Evolutionary conservation across 2,329 filamentous ascomycete species (phyloP), one percentile per base, ranked within the genome.

Genomic region (Nectriaceae sp.): DNA sequence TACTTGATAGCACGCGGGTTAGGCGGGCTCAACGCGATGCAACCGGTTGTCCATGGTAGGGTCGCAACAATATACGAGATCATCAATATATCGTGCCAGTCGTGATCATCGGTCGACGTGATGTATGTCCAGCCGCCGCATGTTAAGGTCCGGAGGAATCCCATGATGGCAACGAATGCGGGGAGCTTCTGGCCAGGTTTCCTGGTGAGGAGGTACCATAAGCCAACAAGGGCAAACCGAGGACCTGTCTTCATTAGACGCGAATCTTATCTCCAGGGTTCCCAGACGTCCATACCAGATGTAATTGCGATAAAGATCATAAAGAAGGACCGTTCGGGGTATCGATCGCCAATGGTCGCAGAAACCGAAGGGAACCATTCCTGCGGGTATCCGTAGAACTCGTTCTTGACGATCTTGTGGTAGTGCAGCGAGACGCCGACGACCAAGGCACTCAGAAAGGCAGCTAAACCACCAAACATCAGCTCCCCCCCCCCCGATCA

Each of bases 71-170:
- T 78, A 70, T 99, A 99, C 13, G 91, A 95, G 60, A 99, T 97
- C 94, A 99, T 99, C 69, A 99, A 93, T 54, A 97, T 93, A 65
- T 99, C 94, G 69, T 99, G 94, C 92, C 91, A 97, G 71, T 96
- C 85, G 70, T 99, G 94, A 68, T 97, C 90, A 68, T 99, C 94
- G 37, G 94, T 99, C 53, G 94, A 97, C 21, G 94, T 99, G 53
- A 99, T 85, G 70, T 97, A 99, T 44, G 94, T 97, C 93, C 94
- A 99, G 50, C 94, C 94, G 61, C 93, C 94, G 65, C 94, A 99
- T 4, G 91, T 96, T 49, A 97, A 74, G 10, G 93, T 97, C 61
- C 94, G 85, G 65, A 97, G 87, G 44, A 97, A 59, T 47, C 94
- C 94, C 61, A 89, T 85, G 35, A 80, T 80, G 39, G 87, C 87